These are phyloP conservation scores for Dicorynia guianensis DNA, from an alignment of 306 rosid genomes.

Conservation along the genomic window DNA sequence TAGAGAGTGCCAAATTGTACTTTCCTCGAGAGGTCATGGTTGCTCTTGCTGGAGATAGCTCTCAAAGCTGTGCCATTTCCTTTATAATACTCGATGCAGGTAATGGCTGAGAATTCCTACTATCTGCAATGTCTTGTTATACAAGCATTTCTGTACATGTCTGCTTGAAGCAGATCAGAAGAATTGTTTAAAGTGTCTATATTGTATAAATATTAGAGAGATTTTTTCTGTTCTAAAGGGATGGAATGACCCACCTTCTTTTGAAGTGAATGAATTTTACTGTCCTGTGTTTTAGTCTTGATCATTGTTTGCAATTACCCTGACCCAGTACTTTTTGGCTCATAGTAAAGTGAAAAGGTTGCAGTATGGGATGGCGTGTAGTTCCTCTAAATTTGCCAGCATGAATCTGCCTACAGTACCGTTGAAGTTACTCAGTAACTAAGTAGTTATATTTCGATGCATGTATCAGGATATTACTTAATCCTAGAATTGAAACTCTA, in stretches of 20 bases:
- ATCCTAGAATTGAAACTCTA: not conserved
- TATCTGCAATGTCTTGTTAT: not conserved
- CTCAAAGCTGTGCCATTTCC: constrained; percentile 14
- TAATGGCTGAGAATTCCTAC: constrained; percentile 23
- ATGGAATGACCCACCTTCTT: constrained; percentile 5
- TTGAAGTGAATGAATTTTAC: constrained; percentile 1
- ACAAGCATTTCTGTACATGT: constrained; percentile 30
- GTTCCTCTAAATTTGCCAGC: not conserved
- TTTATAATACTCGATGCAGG: constrained; percentile 41
- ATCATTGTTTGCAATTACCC: not conserved
- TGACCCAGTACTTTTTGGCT: not conserved
- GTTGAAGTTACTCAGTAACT: not conserved
- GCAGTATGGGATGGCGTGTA: not conserved
- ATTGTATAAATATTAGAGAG: constrained; percentile 10
- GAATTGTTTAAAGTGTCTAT: constrained; percentile 39
- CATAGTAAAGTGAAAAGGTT: constrained; percentile 7
- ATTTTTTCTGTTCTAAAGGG: not conserved
- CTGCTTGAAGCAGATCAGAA: constrained; percentile 33
- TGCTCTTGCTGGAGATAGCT: constrained; percentile 31
- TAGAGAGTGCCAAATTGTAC: constrained; percentile 34
- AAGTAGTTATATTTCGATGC: not conserved
- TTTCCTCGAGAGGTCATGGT: constrained; percentile 38
- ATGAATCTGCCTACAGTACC: not conserved
- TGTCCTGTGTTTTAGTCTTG: constrained; percentile 1
- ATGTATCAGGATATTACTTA: not conserved